Evolutionary conservation across 2,329 filamentous ascomycete species (phyloP).

Genomic region (Furcasterigmium sp.): DNA sequence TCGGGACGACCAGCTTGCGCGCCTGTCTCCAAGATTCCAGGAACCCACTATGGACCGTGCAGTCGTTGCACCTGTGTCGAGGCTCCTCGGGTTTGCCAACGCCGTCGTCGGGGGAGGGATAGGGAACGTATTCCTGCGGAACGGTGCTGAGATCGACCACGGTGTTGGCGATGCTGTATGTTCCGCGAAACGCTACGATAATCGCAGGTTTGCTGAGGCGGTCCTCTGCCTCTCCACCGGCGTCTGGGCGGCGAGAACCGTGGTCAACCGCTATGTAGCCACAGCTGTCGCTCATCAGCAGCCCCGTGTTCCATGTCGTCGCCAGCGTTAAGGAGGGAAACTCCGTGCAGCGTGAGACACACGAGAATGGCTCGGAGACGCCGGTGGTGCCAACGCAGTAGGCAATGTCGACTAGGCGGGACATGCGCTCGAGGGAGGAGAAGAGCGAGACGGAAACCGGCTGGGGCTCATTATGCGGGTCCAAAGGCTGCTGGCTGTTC

Average conservation of each 20-base stretch:
- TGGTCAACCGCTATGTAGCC: conserved; percentile 92
- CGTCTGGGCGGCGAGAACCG: conserved; percentile 19
- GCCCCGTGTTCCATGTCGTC: conserved; percentile 85
- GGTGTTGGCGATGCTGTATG: conserved; percentile 89
- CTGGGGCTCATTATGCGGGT: conserved; percentile 1
- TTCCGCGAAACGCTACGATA: conserved; percentile 86
- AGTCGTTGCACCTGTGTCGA: conserved; percentile 68
- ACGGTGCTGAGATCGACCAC: conserved; percentile 85
- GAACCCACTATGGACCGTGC: conserved; percentile 90
- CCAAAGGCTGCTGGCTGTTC: conserved; percentile 8
- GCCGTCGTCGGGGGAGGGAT: conserved; percentile 54
- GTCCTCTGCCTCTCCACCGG: conserved; percentile 9
- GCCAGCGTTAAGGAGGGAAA: conserved; percentile 77
- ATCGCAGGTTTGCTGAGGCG: conserved; percentile 40
- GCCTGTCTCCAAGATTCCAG: conserved; percentile 78
- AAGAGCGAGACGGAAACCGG: conserved; percentile 62
- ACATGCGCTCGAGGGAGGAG: conserved; percentile 74
- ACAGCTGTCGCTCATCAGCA: conserved; percentile 82
- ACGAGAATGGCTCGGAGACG: conserved; percentile 76
- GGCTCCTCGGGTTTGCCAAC: conserved; percentile 26
- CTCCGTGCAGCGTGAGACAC: conserved; percentile 77
- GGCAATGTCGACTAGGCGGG: conserved; percentile 88
- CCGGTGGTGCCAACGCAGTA: conserved; percentile 89
- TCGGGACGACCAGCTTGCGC: conserved; percentile 61
- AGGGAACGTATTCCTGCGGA: conserved; percentile 87